Percentiles rank a stretch among this genome's conserved stretches.
Evolutionary conservation across 345 rosid genomes (phyloP).

Genomic region (Pugionium cornutum): DNA sequence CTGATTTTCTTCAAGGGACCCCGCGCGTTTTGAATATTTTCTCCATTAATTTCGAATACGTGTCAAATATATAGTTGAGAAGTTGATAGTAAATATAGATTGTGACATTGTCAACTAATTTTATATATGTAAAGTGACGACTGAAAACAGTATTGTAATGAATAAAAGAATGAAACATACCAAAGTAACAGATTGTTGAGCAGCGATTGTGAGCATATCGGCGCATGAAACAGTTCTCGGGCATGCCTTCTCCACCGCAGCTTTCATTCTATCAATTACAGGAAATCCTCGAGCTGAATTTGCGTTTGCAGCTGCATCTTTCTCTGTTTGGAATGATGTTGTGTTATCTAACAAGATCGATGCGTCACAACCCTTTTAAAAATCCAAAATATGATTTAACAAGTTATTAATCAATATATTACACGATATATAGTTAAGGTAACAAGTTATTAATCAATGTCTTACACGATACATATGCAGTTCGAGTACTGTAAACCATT

Average conservation of each 20-base stretch:
- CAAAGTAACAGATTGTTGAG: constrained; percentile 63
- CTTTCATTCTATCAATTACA: constrained; percentile 61
- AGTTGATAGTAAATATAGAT: not conserved
- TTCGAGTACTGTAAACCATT: too few relatives aligned
- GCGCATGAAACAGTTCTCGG: constrained; percentile 68
- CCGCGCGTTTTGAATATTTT: constrained; percentile 12
- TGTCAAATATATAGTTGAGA: constrained; percentile 5
- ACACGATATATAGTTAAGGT: too few relatives aligned
- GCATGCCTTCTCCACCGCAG: constrained; percentile 54
- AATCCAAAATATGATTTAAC: not conserved
- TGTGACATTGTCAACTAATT: constrained; percentile 2
- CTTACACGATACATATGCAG: not conserved
- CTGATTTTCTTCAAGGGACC: constrained; percentile 12
- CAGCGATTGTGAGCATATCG: constrained; percentile 61
- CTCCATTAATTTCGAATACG: not conserved
- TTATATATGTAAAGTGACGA: not conserved
- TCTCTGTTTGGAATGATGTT: constrained; percentile 54
- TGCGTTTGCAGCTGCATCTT: constrained; percentile 44
- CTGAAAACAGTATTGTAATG: not conserved
- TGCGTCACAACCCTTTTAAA: constrained; percentile 65
- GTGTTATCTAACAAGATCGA: constrained; percentile 64
- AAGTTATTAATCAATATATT: constrained; percentile 12
- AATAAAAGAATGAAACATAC: constrained; percentile 35
- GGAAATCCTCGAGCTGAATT: constrained; percentile 57
- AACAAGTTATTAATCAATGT: constrained; percentile 12